Conservation (phyloP, 805 yeast species). For the Kluyveromyces aestuarii region DNA sequence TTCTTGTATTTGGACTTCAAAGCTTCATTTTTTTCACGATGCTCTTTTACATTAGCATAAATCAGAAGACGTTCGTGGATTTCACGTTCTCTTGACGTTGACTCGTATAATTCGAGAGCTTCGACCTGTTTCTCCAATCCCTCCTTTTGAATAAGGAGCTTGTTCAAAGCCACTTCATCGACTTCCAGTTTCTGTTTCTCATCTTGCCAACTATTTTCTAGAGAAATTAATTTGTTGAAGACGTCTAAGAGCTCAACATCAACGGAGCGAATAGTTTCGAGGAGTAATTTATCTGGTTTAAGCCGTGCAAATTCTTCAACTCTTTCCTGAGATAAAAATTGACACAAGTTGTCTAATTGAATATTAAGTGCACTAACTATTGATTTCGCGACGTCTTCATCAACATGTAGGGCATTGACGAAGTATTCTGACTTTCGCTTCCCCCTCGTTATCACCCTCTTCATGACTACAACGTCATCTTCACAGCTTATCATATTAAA, state of each 20-base stretch:
- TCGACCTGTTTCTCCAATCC: conserved; percentile 40
- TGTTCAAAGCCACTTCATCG: conserved; percentile 23
- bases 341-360: conserved; percentile 87
- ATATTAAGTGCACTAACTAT: conserved; percentile 48
- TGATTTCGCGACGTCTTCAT: conserved; percentile 39
- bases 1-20: conserved; percentile 22
- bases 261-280: conserved; percentile 75
- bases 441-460: conserved; percentile 36
- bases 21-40: conserved; percentile 21
- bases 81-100: conserved; percentile 37
- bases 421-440: conserved; percentile 43
- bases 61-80: conserved; percentile 40
- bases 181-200: conserved; percentile 31
- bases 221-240: conserved; percentile 47
- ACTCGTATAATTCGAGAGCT: conserved; percentile 37
- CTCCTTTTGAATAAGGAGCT: conserved; percentile 28
- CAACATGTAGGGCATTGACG: conserved; percentile 33
- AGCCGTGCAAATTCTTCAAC: conserved; percentile 87
- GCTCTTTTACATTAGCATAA: conserved; percentile 39
- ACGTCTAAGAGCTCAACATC: conserved; percentile 48
- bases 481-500: conserved; percentile 11
- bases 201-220: conserved; percentile 37
- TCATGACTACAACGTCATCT: conserved; percentile 27
- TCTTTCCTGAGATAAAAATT: conserved; percentile 89
- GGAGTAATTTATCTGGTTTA: conserved; percentile 61